Evolutionary conservation across 2,329 filamentous ascomycete genomes (phyloP).

Genomic region (Verticillium albo-atrum): DNA sequence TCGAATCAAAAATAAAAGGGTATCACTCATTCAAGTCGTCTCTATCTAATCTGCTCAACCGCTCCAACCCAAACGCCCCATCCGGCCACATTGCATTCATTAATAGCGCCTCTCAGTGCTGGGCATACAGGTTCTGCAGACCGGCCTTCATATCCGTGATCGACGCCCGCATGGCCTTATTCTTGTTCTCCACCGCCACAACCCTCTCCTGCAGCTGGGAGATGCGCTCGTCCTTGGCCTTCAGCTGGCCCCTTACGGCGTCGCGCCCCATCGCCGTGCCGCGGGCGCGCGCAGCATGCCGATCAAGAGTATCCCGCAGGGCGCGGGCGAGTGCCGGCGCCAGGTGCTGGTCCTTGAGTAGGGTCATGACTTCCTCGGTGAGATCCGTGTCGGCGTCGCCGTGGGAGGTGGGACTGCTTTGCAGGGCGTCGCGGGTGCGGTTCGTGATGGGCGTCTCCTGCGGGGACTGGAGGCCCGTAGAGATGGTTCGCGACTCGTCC

Average conservation of each 20-base stretch:
- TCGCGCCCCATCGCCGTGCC: constrained; percentile 64
- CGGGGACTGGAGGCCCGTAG: constrained; percentile 10
- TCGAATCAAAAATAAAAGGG: too few species aligned
- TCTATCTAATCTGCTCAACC: too few species aligned
- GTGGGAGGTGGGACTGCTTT: constrained; percentile 2
- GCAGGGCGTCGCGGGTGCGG: constrained; percentile 1
- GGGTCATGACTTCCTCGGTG: constrained; percentile 41
- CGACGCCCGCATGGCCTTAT: constrained; percentile 22
- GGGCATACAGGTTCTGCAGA: constrained; percentile 26
- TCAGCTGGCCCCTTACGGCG: constrained; percentile 56
- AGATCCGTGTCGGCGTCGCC: constrained; percentile 26
- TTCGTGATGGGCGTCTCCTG: constrained; percentile 9
- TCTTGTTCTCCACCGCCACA: constrained; percentile 32
- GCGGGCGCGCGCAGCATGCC: constrained; percentile 51
- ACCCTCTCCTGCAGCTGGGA: constrained; percentile 30
- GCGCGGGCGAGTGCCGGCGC: constrained; percentile 27
- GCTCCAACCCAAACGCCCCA: too few species aligned
- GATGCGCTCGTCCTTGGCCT: constrained; percentile 52
- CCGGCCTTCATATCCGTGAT: constrained; percentile 31
- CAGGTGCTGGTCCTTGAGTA: constrained; percentile 41
- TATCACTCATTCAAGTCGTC: too few species aligned
- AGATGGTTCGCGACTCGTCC: constrained; percentile 13
- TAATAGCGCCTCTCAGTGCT: constrained; percentile 11
- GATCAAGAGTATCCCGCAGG: constrained; percentile 43
- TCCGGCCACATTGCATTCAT: too few species aligned